A percentile compares a stretch with the other conserved stretches of the same genome.
phyloP scores from a whole-genome alignment of 2,329 filamentous ascomycete species.

The Aureobasidium mangrovei region DNA sequence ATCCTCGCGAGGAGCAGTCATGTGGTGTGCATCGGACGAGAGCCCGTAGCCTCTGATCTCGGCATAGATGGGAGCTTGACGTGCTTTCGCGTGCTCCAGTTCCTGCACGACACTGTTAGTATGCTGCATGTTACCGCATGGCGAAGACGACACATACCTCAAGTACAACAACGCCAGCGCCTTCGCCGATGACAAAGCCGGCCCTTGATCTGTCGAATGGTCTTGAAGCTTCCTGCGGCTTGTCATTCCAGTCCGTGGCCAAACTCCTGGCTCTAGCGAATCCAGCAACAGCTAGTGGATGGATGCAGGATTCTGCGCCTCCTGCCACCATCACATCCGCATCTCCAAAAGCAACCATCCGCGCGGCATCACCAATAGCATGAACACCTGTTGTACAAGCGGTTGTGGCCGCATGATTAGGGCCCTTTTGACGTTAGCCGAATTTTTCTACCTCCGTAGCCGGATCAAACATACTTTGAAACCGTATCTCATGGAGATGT shows the following conservation, averaged over 20 bases:
- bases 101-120: slow-evolving; percentile 41
- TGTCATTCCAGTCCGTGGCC: slow-evolving; percentile 68
- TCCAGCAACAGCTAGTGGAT: slow-evolving; percentile 84
- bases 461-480: slow-evolving; percentile 49
- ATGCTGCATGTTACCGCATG: not conserved
- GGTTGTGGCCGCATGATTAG: slow-evolving; percentile 86
- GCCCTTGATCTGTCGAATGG: slow-evolving; percentile 74
- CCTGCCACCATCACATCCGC: slow-evolving; percentile 96
- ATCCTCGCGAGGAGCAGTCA: slow-evolving; percentile 80
- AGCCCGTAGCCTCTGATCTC: slow-evolving; percentile 84
- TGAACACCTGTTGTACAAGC: slow-evolving; percentile 95
- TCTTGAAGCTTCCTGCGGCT: slow-evolving; percentile 62
- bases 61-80: slow-evolving; percentile 77
- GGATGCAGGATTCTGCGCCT: slow-evolving; percentile 89
- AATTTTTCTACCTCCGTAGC: not conserved
- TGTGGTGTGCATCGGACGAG: slow-evolving; percentile 84
- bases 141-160: slow-evolving; percentile 44
- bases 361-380: slow-evolving; percentile 86
- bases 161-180: slow-evolving; percentile 76
- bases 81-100: slow-evolving; percentile 71
- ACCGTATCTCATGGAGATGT: slow-evolving; percentile 86
- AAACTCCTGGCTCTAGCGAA: slow-evolving; percentile 84
- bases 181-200: slow-evolving; percentile 91
- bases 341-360: slow-evolving; percentile 84
- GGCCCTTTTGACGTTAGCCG: slow-evolving; percentile 51